A percentile compares a stretch with the other conserved stretches of the same genome.
phyloP scores from a whole-genome alignment of 2,329 filamentous ascomycete species.

The Chaetomiaceae sp. region DNA sequence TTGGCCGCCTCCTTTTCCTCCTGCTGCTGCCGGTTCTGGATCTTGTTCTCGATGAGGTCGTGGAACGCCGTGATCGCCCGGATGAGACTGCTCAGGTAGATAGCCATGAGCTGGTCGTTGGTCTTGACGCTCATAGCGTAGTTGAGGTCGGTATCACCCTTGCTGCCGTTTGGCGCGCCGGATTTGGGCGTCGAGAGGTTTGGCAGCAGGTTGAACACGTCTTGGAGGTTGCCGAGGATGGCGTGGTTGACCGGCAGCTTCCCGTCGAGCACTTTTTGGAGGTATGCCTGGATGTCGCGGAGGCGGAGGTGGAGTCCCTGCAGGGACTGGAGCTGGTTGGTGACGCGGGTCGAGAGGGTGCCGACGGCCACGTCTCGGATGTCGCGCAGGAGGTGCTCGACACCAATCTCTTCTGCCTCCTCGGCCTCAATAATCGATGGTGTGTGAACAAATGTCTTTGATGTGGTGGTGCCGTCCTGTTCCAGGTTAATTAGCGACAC shows the following conservation, averaged over 20 bases:
- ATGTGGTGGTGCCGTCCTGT: constrained; percentile 93
- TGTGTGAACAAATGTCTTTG: constrained; percentile 97
- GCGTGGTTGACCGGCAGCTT: constrained; percentile 94
- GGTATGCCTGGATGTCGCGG: constrained; percentile 90
- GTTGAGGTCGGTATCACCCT: constrained; percentile 78
- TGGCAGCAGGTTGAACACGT: constrained; percentile 96
- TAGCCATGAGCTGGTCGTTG: constrained; percentile 97
- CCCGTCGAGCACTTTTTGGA: constrained; percentile 91
- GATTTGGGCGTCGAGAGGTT: constrained; percentile 82
- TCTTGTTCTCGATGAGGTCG: constrained; percentile 99
- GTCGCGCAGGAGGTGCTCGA: constrained; percentile 94
- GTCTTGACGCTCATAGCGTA: constrained; percentile 98
- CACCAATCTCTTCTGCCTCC: constrained; percentile 97
- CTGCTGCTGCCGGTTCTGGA: constrained; percentile 94
- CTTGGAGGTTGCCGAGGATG: constrained; percentile 96
- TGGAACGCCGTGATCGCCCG: constrained; percentile 98
- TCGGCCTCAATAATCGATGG: constrained; percentile 98
- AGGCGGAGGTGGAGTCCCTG: constrained; percentile 93
- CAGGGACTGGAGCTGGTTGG: constrained; percentile 93
- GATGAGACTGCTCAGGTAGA: constrained; percentile 95
- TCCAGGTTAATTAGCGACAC: constrained; percentile 10
- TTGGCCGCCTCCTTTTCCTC: constrained; percentile 87
- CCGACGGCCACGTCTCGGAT: constrained; percentile 97
- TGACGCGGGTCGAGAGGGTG: constrained; percentile 92
- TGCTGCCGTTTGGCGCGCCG: constrained; percentile 48